A percentile compares a stretch with the other conserved stretches of the same genome.
Evolutionary conservation across 2,329 filamentous ascomycete species (phyloP).

Genomic region (Colletotrichum sp.): DNA sequence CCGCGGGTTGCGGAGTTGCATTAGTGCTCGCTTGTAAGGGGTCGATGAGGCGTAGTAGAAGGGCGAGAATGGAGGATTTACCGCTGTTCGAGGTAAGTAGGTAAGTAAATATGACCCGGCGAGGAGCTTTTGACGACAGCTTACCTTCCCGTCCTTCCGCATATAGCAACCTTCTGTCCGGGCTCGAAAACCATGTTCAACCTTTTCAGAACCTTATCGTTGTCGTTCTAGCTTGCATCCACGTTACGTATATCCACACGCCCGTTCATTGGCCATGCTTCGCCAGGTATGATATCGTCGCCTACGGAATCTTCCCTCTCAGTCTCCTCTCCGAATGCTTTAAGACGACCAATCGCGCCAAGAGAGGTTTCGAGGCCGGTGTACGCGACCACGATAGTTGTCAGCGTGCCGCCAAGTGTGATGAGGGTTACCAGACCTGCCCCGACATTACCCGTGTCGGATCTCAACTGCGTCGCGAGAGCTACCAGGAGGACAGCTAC

Average conservation of each 20-base stretch:
- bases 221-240: slow-evolving; percentile 24
- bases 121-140: not conserved
- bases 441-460: slow-evolving; percentile 39
- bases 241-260: slow-evolving; percentile 30
- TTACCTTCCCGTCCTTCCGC: slow-evolving; percentile 34
- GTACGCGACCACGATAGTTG: slow-evolving; percentile 33
- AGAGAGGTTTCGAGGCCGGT: slow-evolving; percentile 32
- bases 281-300: slow-evolving; percentile 17
- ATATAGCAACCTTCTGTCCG: slow-evolving; percentile 38
- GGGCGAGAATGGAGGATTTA: slow-evolving; percentile 46
- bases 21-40: slow-evolving; percentile 26
- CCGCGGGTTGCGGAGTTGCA: not conserved
- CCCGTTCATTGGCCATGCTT: slow-evolving; percentile 34
- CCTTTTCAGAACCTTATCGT: not conserved
- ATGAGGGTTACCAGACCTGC: slow-evolving; percentile 42
- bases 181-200: slow-evolving; percentile 27
- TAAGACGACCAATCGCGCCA: slow-evolving; percentile 28
- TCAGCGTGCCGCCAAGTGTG: slow-evolving; percentile 33
- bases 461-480: slow-evolving; percentile 47
- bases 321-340: slow-evolving; percentile 27
- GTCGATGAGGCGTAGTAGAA: slow-evolving; percentile 45
- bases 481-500: slow-evolving; percentile 52
- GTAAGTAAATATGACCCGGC: no score
- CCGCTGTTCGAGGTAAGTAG: slow-evolving; percentile 30
- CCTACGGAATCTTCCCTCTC: slow-evolving; percentile 22